Conservation (phyloP, 2,329 filamentous ascomycete species). For the Venturia asperata region DNA sequence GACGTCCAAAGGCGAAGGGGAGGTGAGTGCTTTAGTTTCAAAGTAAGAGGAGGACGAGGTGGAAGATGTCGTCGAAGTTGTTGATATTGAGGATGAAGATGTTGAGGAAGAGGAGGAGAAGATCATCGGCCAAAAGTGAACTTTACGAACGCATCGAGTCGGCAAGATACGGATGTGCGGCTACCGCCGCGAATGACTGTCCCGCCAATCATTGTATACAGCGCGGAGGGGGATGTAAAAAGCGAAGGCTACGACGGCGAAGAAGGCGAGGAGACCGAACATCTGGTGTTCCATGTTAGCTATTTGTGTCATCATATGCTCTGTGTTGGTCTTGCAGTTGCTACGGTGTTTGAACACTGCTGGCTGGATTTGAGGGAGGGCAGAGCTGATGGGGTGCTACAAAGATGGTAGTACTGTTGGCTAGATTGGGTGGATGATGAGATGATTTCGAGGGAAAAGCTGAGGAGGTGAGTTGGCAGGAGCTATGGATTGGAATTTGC, state of each 20-base stretch:
- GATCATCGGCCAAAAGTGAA: background rate
- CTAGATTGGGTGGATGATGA: background rate
- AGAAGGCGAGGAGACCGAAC: constrained; percentile 6
- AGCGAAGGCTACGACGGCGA: background rate
- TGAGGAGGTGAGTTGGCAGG: background rate
- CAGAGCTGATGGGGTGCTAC: background rate
- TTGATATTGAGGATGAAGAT: too few species aligned
- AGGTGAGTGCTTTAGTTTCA: background rate
- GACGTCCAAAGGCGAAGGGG: background rate
- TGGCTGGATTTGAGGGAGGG: background rate
- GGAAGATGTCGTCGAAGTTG: too few species aligned
- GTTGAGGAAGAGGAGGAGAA: background rate
- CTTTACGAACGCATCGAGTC: constrained; percentile 3
- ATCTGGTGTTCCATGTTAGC: background rate
- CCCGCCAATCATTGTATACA: background rate
- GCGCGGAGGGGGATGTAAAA: background rate
- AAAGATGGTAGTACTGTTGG: background rate
- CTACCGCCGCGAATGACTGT: background rate
- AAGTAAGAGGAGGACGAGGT: too few species aligned
- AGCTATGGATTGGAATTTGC: background rate
- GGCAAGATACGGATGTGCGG: too few species aligned
- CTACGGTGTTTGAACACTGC: background rate
- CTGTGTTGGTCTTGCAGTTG: background rate
- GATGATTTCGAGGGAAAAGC: background rate
- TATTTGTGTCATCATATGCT: background rate